A percentile compares a stretch with the other conserved stretches of the same genome.
These are phyloP conservation scores for Colletotrichum chlorophyti DNA, from an alignment of 2,329 filamentous ascomycete genomes.

Conservation along the genomic window DNA sequence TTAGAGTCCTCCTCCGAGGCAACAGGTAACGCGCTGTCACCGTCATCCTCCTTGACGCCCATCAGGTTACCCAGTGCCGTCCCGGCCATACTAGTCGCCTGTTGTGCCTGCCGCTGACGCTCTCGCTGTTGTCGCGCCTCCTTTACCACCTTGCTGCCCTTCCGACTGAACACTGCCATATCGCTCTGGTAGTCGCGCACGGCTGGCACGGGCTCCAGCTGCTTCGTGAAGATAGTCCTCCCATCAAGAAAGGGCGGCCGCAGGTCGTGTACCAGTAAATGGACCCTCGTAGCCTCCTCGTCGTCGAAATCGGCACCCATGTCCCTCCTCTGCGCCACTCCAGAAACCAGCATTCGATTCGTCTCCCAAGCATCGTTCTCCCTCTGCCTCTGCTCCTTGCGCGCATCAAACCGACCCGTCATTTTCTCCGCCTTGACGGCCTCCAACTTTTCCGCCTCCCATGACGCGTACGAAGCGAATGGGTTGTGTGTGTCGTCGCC, in stretches of 20 bases:
- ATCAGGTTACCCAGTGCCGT: slow-evolving; percentile 94
- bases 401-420: slow-evolving; percentile 70
- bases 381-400: slow-evolving; percentile 84
- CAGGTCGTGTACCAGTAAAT: slow-evolving; percentile 91
- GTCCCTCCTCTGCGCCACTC: slow-evolving; percentile 88
- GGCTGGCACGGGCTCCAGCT: slow-evolving; percentile 91
- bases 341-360: slow-evolving; percentile 96
- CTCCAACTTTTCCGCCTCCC: slow-evolving; percentile 76
- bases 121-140: slow-evolving; percentile 93
- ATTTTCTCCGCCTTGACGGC: slow-evolving; percentile 81
- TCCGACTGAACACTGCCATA: slow-evolving; percentile 97
- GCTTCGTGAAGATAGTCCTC: slow-evolving; percentile 95
- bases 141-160: slow-evolving; percentile 91
- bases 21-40: slow-evolving; percentile 84
- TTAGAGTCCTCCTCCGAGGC: slow-evolving; percentile 73
- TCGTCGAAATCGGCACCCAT: slow-evolving; percentile 87
- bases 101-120: slow-evolving; percentile 90
- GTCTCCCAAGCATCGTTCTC: slow-evolving; percentile 99
- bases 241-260: slow-evolving; percentile 95
- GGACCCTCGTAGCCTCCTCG: slow-evolving; percentile 86
- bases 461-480: slow-evolving; percentile 78
- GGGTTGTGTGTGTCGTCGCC: slow-evolving; percentile 94
- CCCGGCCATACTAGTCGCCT: slow-evolving; percentile 91
- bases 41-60: slow-evolving; percentile 91
- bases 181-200: slow-evolving; percentile 95